Conservation (phyloP, 202 grass and related monocot species). For the Dendrocalamus latiflorus region DNA sequence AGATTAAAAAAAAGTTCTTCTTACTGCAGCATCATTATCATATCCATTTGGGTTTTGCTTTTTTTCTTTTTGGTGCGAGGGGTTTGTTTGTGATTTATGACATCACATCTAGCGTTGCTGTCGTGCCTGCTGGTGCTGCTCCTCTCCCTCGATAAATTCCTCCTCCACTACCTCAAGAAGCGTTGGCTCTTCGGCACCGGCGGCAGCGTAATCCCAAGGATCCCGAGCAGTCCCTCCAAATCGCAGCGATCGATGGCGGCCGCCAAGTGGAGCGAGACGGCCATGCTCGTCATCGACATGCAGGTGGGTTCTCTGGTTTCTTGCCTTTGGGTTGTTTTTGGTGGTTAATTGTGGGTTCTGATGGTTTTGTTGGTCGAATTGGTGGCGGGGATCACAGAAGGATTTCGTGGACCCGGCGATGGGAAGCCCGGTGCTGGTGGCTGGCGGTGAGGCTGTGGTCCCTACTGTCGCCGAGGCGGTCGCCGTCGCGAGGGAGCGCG, state of each 20-base stretch:
- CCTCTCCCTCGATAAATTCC: constrained; percentile 60
- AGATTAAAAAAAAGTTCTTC: neutral
- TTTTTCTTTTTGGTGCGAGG: neutral
- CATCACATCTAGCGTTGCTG: constrained; percentile 57
- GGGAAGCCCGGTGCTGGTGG: constrained; percentile 57
- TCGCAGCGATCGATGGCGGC: constrained; percentile 26
- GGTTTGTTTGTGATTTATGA: constrained; percentile 43
- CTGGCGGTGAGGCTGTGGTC: constrained; percentile 57
- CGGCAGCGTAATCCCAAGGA: neutral
- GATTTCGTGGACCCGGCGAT: constrained; percentile 81
- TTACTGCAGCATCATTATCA: neutral
- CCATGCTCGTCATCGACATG: constrained; percentile 97
- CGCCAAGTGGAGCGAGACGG: constrained; percentile 68
- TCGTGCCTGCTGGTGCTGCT: constrained; percentile 57
- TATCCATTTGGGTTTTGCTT: neutral
- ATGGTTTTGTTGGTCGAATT: neutral
- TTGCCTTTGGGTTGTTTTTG: neutral
- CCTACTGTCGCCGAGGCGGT: constrained; percentile 63
- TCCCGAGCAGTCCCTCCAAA: neutral
- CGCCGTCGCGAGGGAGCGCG: constrained; percentile 61
- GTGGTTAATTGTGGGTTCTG: neutral
- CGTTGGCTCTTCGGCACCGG: constrained; percentile 29
- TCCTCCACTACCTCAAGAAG: constrained; percentile 61
- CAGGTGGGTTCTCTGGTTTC: constrained; percentile 28
- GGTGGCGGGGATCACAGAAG: constrained; percentile 39